Evolutionary conservation across 331 rosid genomes (phyloP).

Genomic region (Acacia pycnantha): DNA sequence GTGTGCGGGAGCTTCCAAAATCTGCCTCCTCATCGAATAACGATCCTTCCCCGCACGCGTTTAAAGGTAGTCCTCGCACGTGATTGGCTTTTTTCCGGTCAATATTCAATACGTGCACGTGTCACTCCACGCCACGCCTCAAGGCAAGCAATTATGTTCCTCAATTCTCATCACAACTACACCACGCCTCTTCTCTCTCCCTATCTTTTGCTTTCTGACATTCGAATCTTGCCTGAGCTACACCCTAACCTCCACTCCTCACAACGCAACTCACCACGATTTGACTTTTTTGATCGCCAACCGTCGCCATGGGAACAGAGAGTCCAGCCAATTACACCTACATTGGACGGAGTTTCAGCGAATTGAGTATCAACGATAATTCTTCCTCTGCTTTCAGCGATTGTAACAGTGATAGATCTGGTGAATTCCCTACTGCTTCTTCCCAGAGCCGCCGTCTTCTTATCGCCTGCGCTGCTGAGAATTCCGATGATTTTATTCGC

Average conservation of each 20-base stretch:
- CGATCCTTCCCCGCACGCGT: constrained; percentile 63
- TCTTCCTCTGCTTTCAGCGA: constrained; percentile 93
- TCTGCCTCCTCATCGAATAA: constrained; percentile 27
- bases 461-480: constrained; percentile 64
- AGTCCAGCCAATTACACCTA: constrained; percentile 28
- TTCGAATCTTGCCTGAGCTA: background rate
- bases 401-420: constrained; percentile 94
- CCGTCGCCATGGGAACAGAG: constrained; percentile 42
- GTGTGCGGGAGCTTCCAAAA: too few relatives aligned
- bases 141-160: constrained; percentile 10
- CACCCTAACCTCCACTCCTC: background rate
- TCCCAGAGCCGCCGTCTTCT: constrained; percentile 60
- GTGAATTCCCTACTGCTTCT: constrained; percentile 69
- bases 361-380: constrained; percentile 48
- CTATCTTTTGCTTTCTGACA: background rate
- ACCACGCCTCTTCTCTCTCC: background rate
- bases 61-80: constrained; percentile 58
- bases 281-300: background rate
- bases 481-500: constrained; percentile 74
- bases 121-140: constrained; percentile 12
- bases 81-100: constrained; percentile 32
- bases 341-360: constrained; percentile 59
- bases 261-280: background rate
- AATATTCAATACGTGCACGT: constrained; percentile 32
- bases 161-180: background rate